Conservation (phyloP, 306 rosid genomes). For the Lagenaria siceraria region DNA sequence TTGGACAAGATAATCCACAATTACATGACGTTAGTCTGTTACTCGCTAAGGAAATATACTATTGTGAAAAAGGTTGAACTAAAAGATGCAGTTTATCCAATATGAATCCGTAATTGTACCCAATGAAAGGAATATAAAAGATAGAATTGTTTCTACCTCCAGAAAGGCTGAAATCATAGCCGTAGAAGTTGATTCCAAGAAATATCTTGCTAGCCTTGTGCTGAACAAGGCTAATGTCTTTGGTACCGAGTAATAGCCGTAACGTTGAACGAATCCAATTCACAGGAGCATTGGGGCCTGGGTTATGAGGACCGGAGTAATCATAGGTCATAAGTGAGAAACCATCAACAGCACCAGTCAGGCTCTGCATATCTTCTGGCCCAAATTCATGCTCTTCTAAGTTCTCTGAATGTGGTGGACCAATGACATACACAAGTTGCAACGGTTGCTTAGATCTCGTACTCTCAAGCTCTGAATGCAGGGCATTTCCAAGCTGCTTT, state of each 20-base stretch:
- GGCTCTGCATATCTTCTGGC: conserved; percentile 58
- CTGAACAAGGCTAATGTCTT: conserved; percentile 23
- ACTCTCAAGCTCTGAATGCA: conserved; percentile 53
- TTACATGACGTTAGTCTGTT: not conserved
- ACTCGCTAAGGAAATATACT: not conserved
- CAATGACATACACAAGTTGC: conserved; percentile 77
- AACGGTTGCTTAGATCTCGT: conserved; percentile 25
- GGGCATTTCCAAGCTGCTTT: conserved; percentile 69
- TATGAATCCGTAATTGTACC: not conserved
- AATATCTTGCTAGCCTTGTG: conserved; percentile 47
- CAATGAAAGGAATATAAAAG: not conserved
- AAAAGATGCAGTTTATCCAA: not conserved
- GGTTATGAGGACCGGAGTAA: conserved; percentile 73
- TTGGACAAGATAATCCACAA: not conserved
- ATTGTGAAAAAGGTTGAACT: not conserved
- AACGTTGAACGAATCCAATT: conserved; percentile 67
- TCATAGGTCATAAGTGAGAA: conserved; percentile 92
- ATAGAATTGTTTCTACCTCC: conserved; percentile 30
- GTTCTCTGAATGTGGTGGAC: conserved; percentile 78
- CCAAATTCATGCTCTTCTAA: conserved; percentile 74
- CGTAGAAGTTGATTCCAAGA: conserved; percentile 89
- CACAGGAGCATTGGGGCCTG: conserved; percentile 97
- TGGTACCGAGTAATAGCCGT: conserved; percentile 40
- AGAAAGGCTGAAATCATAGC: conserved; percentile 71
- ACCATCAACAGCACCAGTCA: conserved; percentile 69